These are phyloP conservation scores for Erodium texanum DNA, from an alignment of 441 rosid genomes.

Conservation along the genomic window DNA sequence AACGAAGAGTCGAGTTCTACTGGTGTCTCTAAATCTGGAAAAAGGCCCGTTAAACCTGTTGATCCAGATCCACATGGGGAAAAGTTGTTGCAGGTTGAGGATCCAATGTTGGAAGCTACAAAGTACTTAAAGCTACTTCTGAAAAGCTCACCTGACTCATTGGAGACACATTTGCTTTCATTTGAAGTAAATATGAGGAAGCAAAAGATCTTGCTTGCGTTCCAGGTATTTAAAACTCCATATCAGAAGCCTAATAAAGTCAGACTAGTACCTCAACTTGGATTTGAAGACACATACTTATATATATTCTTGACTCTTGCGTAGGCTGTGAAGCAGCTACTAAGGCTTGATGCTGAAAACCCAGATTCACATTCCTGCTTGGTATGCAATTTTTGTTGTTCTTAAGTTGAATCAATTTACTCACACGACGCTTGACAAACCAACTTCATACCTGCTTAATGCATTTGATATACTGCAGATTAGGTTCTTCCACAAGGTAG, in stretches of 20 bases:
- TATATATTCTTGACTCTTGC: background rate
- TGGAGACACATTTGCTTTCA: constrained; percentile 93
- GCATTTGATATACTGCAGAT: constrained; percentile 44
- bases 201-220: constrained; percentile 81
- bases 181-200: constrained; percentile 96
- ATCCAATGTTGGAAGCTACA: constrained; percentile 84
- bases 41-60: constrained; percentile 78
- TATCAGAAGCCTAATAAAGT: background rate
- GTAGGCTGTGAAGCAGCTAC: constrained; percentile 86
- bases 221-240: constrained; percentile 53
- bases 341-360: constrained; percentile 77
- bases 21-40: constrained; percentile 79
- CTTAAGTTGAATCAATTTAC: background rate
- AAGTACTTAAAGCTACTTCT: constrained; percentile 93
- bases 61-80: constrained; percentile 97
- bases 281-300: background rate
- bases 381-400: constrained; percentile 40
- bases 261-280: background rate
- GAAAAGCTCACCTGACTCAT: constrained; percentile 69
- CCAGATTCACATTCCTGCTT: constrained; percentile 90
- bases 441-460: constrained; percentile 7
- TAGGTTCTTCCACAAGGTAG: constrained; percentile 72
- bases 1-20: constrained; percentile 67
- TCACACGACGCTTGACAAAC: background rate
- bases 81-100: constrained; percentile 91